phyloP scores from a whole-genome alignment of 352 stramenopile species.

The Pythium grandisporangium region DNA sequence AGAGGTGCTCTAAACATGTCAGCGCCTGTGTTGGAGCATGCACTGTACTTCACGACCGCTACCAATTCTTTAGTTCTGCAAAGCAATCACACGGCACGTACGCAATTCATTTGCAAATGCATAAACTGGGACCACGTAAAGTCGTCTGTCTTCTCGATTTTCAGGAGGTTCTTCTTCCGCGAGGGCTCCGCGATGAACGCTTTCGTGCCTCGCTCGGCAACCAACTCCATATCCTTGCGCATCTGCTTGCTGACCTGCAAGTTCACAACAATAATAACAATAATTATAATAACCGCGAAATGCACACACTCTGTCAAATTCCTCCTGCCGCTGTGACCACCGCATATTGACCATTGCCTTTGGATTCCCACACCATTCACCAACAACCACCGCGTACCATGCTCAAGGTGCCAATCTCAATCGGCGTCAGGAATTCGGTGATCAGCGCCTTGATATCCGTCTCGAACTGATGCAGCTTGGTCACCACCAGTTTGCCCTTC shows the following conservation, averaged over 20 bases:
- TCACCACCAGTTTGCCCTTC: constrained; percentile 14
- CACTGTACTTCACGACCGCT: neutral
- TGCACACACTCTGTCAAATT: too few relatives aligned
- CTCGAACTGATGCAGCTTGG: constrained; percentile 39
- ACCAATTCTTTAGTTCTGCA: neutral
- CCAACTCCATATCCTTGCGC: constrained; percentile 28
- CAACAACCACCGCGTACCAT: constrained; percentile 62
- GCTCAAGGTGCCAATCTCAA: constrained; percentile 33
- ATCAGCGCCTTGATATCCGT: constrained; percentile 40
- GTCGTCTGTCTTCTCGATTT: constrained; percentile 24
- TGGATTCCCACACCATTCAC: too few relatives aligned
- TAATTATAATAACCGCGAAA: too few relatives aligned
- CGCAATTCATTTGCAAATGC: constrained; percentile 62
- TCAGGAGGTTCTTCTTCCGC: constrained; percentile 26
- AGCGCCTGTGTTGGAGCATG: too few relatives aligned
- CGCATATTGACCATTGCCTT: too few relatives aligned
- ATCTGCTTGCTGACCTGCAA: constrained; percentile 38
- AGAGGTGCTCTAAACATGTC: too few relatives aligned
- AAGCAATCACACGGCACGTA: constrained; percentile 12
- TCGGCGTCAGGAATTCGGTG: constrained; percentile 25
- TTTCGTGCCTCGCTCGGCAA: constrained; percentile 30
- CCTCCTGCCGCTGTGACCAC: too few relatives aligned
- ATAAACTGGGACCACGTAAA: constrained; percentile 62
- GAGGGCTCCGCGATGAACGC: constrained; percentile 28
- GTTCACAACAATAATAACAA: too few relatives aligned